Evolutionary conservation across 2,329 filamentous ascomycete genomes (phyloP).

Genomic region (Leptodontidium sp.): DNA sequence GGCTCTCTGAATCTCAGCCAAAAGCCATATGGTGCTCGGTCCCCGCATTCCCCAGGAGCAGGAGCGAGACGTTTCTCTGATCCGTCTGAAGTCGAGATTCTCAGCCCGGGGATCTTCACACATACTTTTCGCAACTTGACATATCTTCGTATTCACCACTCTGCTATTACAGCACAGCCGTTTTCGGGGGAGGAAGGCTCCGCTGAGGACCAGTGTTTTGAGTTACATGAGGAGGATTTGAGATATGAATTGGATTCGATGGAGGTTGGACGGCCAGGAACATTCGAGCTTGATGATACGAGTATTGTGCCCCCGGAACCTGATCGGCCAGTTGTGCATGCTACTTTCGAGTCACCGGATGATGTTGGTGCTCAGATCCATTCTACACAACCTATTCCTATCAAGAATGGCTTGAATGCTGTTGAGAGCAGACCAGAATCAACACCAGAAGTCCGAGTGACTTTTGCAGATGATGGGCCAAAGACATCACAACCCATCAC

Average conservation of each 20-base stretch:
- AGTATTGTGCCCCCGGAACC: constrained; percentile 15
- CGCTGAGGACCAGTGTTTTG: constrained; percentile 29
- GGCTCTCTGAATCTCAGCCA: constrained; percentile 34
- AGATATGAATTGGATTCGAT: constrained; percentile 34
- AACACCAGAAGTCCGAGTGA: constrained; percentile 18
- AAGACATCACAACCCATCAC: constrained; percentile 5
- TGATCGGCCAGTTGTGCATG: constrained; percentile 13
- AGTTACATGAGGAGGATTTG: constrained; percentile 34
- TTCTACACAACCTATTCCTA: constrained; percentile 15
- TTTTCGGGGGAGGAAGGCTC: constrained; percentile 32
- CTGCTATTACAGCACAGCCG: constrained; percentile 32
- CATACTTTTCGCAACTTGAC: constrained; percentile 35
- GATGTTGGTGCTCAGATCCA: constrained; percentile 27
- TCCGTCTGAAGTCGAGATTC: constrained; percentile 24
- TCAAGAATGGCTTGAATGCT: neutral
- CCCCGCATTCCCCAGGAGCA: constrained; percentile 25
- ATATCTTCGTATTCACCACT: constrained; percentile 35
- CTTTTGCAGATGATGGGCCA: constrained; percentile 8
- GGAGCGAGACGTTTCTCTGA: constrained; percentile 21
- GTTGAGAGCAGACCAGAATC: neutral
- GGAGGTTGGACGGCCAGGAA: constrained; percentile 21
- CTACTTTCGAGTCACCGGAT: constrained; percentile 28
- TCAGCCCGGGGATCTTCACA: constrained; percentile 28
- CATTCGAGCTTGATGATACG: constrained; percentile 35
- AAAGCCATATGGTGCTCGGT: constrained; percentile 25